Evolutionary conservation across 805 yeast species (phyloP).

Genomic region (Candida silvicultrix): DNA sequence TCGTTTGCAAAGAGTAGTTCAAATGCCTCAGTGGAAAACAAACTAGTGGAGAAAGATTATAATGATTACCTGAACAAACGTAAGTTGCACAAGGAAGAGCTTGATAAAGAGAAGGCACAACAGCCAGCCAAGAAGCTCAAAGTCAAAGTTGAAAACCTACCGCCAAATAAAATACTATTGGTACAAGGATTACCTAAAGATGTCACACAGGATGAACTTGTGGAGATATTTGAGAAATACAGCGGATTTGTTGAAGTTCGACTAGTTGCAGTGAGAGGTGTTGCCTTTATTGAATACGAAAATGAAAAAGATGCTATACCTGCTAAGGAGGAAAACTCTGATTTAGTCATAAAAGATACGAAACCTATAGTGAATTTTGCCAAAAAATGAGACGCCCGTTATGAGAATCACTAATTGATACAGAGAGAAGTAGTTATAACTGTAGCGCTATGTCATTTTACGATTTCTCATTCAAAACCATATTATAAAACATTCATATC

Average conservation of each 20-base stretch:
- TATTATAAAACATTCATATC: no score
- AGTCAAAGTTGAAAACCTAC: slow-evolving; percentile 26
- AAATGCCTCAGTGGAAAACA: slow-evolving; percentile 10
- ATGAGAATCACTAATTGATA: no score
- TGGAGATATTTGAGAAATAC: slow-evolving; percentile 37
- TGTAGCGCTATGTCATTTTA: no score
- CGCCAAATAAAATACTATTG: slow-evolving; percentile 67
- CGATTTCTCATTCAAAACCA: no score
- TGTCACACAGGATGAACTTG: slow-evolving; percentile 34
- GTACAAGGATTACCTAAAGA: slow-evolving; percentile 56
- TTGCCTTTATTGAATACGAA: slow-evolving; percentile 80
- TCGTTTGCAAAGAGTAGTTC: slow-evolving; percentile 23
- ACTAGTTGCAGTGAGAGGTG: slow-evolving; percentile 55
- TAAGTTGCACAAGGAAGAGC: slow-evolving; percentile 11
- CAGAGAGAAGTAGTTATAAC: no score
- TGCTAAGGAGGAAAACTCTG: slow-evolving; percentile 26
- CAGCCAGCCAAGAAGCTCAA: slow-evolving; percentile 7
- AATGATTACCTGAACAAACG: slow-evolving; percentile 14
- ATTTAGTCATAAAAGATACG: slow-evolving; percentile 12
- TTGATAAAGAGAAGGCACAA: slow-evolving; percentile 11
- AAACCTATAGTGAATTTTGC: slow-evolving; percentile 21
- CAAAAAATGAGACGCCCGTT: slow-evolving; percentile 13
- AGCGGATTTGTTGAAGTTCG: slow-evolving; percentile 65
- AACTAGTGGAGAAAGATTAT: slow-evolving; percentile 9
- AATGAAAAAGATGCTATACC: slow-evolving; percentile 43